Conservation (phyloP, 2,329 filamentous ascomycete species). For the Tolypocladium paradoxum region DNA sequence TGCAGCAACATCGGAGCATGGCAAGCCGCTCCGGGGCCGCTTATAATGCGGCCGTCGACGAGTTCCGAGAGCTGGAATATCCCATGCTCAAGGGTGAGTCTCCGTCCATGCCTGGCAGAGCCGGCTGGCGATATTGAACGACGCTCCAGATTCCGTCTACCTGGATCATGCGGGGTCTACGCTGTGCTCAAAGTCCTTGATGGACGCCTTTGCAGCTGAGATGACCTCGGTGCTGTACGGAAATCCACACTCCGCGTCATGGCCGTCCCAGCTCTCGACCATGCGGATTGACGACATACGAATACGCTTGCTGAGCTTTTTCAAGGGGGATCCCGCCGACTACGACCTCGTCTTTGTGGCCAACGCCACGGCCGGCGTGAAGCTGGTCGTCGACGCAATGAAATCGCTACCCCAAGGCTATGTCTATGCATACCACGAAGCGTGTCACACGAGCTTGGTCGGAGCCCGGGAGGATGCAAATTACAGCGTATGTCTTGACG, state of each 20-base stretch:
- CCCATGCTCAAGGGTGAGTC: slow-evolving; percentile 56
- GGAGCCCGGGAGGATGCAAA: slow-evolving; percentile 65
- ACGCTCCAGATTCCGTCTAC: slow-evolving; percentile 55
- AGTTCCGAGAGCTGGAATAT: slow-evolving; percentile 49
- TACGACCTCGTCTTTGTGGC: slow-evolving; percentile 88
- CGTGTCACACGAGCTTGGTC: slow-evolving; percentile 79
- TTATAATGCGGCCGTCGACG: slow-evolving; percentile 51
- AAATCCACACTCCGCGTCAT: slow-evolving; percentile 83
- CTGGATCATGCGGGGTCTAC: slow-evolving; percentile 96
- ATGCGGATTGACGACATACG: slow-evolving; percentile 67
- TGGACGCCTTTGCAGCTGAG: slow-evolving; percentile 69
- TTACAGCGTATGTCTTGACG: slow-evolving; percentile 54
- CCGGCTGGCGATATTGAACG: not conserved
- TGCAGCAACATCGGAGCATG: not conserved
- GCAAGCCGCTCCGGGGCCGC: slow-evolving; percentile 3
- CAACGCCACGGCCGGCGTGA: slow-evolving; percentile 86
- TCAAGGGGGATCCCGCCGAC: slow-evolving; percentile 67
- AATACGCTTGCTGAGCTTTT: slow-evolving; percentile 59
- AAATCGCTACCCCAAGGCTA: slow-evolving; percentile 60
- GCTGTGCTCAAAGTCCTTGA: slow-evolving; percentile 65
- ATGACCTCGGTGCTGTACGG: slow-evolving; percentile 73
- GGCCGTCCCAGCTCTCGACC: slow-evolving; percentile 67
- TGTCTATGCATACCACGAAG: slow-evolving; percentile 71
- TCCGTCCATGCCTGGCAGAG: not conserved
- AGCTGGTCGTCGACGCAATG: slow-evolving; percentile 72